phyloP scores from a whole-genome alignment of 1,284 basidiomycete genomes.

The Trichosporon faecale region DNA sequence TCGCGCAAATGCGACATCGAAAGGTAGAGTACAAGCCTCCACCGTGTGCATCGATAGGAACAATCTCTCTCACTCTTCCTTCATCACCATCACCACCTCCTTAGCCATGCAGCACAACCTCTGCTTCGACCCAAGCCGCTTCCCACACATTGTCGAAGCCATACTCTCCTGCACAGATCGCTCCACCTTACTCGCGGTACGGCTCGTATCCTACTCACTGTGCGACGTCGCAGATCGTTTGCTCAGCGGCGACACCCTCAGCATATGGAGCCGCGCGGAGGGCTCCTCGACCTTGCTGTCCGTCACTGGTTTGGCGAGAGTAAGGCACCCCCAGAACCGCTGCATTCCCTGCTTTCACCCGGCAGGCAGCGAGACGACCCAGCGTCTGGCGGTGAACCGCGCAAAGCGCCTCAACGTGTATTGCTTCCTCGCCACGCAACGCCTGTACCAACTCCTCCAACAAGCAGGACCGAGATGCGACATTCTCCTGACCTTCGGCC shows the following conservation, averaged over 20 bases:
- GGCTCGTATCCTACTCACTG: neutral
- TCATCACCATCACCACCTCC: neutral
- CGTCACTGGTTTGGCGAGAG: too few species aligned
- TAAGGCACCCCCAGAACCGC: too few species aligned
- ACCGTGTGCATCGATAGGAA: too few species aligned
- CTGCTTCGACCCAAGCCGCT: neutral
- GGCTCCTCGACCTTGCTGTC: neutral
- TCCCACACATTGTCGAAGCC: neutral
- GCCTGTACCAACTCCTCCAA: neutral
- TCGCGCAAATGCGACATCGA: too few species aligned
- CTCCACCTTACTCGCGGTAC: neutral
- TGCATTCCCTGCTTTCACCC: neutral
- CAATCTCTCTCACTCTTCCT: neutral
- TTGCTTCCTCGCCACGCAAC: neutral
- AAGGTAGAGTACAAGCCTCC: too few species aligned
- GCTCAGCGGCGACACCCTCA: neutral
- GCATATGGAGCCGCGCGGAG: neutral
- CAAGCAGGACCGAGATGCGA: neutral
- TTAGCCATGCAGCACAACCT: neutral
- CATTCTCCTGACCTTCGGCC: neutral
- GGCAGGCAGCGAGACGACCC: neutral
- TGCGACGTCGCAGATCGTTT: neutral
- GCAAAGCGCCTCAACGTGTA: neutral
- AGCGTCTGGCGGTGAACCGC: neutral
- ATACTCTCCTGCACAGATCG: neutral